These are phyloP conservation scores for Saccharomyces hybrid DNA, from an alignment of 1,139 yeast genomes.

Conservation along the genomic window DNA sequence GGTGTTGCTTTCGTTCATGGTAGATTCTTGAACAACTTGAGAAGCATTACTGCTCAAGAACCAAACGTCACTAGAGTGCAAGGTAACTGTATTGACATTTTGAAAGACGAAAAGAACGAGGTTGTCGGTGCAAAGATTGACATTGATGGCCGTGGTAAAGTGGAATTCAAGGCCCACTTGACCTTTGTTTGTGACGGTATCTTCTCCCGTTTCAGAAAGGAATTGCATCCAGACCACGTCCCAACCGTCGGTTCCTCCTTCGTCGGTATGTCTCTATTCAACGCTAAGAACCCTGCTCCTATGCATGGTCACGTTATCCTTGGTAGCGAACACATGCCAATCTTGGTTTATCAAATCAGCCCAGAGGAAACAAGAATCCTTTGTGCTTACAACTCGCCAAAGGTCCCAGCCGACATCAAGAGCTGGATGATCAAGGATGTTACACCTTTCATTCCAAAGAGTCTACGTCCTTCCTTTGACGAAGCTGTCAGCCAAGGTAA, in stretches of 20 bases:
- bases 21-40: conserved; percentile 66
- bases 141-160: conserved; percentile 34
- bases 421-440: conserved; percentile 55
- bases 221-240: conserved; percentile 47
- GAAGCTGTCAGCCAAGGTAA: conserved; percentile 45
- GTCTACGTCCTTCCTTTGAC: conserved; percentile 57
- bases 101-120: conserved; percentile 46
- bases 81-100: conserved; percentile 66
- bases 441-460: conserved; percentile 56
- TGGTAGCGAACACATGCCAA: conserved; percentile 75
- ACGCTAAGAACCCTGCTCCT: conserved; percentile 66
- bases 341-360: conserved; percentile 80
- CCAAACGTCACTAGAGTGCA: conserved; percentile 68
- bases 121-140: conserved; percentile 62
- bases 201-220: conserved; percentile 83
- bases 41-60: conserved; percentile 62
- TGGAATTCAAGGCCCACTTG: conserved; percentile 48
- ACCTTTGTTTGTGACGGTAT: conserved; percentile 90
- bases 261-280: conserved; percentile 68
- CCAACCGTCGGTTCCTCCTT: conserved; percentile 78
- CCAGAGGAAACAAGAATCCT: conserved; percentile 77
- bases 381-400: conserved; percentile 75
- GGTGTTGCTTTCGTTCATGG: conserved; percentile 95
- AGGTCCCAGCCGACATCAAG: conserved; percentile 66
- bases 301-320: conserved; percentile 85